Conservation (phyloP, 345 rosid genomes). For the Combretum micranthum region DNA sequence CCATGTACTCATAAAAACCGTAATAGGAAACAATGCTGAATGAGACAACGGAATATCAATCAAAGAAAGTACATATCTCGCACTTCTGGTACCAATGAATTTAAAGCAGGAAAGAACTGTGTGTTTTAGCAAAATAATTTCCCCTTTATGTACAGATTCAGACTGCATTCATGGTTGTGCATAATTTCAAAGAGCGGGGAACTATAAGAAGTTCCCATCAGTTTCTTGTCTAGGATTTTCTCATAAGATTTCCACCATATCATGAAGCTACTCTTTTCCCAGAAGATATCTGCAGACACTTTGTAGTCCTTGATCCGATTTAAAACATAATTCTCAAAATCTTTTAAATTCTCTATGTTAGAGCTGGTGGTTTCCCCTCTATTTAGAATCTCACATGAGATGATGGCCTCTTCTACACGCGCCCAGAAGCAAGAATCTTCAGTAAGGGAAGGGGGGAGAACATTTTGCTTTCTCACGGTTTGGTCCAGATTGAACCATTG, state of each 20-base stretch:
- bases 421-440: conserved; percentile 87
- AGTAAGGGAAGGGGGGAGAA: conserved; percentile 16
- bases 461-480: conserved; percentile 14
- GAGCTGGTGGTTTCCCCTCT: conserved; percentile 2
- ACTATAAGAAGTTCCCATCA: conserved; percentile 6
- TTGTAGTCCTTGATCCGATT: conserved; percentile 24
- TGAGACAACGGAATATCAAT: no score
- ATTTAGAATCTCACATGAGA: conserved; percentile 12
- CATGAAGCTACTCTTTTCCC: conserved; percentile 54
- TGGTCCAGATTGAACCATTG: conserved; percentile 25
- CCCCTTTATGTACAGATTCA: no score
- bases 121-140: no score
- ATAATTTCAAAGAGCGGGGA: conserved; percentile 32
- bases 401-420: conserved; percentile 59
- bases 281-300: conserved; percentile 68
- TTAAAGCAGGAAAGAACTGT: no score
- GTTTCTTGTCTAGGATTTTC: conserved; percentile 6
- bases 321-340: conserved; percentile 42
- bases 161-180: conserved; percentile 1
- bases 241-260: conserved; percentile 55
- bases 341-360: conserved; percentile 11
- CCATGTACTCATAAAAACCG: no score
- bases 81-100: no score
- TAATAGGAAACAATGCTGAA: no score
- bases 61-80: no score